phyloP scores from a whole-genome alignment of 768 basidiomycete genomes.

The Lactarius hatsudake region DNA sequence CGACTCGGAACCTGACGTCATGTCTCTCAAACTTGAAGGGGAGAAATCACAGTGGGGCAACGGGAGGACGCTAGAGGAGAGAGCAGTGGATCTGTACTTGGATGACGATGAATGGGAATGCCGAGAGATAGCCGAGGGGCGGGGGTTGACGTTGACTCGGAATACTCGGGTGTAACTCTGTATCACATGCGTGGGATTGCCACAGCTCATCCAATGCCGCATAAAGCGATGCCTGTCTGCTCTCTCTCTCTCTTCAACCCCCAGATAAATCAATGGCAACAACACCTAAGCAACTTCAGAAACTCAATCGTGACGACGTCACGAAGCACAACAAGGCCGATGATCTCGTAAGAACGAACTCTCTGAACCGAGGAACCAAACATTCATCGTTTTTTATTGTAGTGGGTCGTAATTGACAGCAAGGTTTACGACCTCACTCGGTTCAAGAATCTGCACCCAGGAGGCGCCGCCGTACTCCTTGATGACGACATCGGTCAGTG shows the following conservation, averaged over 20 bases:
- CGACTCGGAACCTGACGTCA: slow-evolving; percentile 26
- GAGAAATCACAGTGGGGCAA: slow-evolving; percentile 23
- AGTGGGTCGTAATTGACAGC: slow-evolving; percentile 85
- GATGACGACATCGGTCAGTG: slow-evolving; percentile 67
- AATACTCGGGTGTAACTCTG: slow-evolving; percentile 1
- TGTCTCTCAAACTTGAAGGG: slow-evolving; percentile 30
- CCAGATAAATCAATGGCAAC: slow-evolving; percentile 28
- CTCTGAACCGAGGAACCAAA: neutral
- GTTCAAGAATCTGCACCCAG: slow-evolving; percentile 81
- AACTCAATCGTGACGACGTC: slow-evolving; percentile 67
- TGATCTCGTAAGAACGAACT: slow-evolving; percentile 58
- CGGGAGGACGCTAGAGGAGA: slow-evolving; percentile 38
- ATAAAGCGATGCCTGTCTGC: neutral
- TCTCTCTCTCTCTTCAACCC: neutral
- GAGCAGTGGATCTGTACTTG: slow-evolving; percentile 58
- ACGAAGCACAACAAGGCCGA: slow-evolving; percentile 75
- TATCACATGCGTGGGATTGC: neutral
- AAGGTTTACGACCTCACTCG: slow-evolving; percentile 82
- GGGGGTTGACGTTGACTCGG: slow-evolving; percentile 8
- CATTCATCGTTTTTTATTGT: neutral
- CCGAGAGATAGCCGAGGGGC: slow-evolving; percentile 36
- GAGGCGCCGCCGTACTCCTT: slow-evolving; percentile 75
- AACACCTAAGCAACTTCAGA: slow-evolving; percentile 38
- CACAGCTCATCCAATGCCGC: neutral
- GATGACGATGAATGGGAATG: slow-evolving; percentile 72